phyloP scores from a whole-genome alignment of 2,329 filamentous ascomycete genomes.

The Pestalotiopsis sp. region DNA sequence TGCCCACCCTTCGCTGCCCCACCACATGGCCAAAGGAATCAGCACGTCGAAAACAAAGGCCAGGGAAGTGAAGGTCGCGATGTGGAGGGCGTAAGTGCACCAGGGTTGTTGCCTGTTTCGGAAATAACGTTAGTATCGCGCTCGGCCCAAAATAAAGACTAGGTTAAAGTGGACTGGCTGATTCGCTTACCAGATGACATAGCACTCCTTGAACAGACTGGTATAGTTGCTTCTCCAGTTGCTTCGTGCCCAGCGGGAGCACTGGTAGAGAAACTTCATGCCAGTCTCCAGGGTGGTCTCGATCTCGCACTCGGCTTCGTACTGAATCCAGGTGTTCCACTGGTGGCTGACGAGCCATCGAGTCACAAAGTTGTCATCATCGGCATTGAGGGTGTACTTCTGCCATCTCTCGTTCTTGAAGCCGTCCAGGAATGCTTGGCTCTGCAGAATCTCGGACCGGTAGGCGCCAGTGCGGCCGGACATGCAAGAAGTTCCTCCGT shows the following conservation, averaged over 20 bases:
- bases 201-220: slow-evolving; percentile 80
- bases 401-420: slow-evolving; percentile 93
- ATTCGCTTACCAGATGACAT: slow-evolving; percentile 81
- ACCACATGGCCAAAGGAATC: slow-evolving; percentile 70
- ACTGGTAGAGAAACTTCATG: slow-evolving; percentile 88
- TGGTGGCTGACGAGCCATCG: slow-evolving; percentile 91
- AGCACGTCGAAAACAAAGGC: slow-evolving; percentile 79
- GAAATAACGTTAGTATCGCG: not conserved
- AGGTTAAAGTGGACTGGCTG: slow-evolving; percentile 30
- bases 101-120: slow-evolving; percentile 70
- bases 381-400: slow-evolving; percentile 87
- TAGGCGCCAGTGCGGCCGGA: slow-evolving; percentile 94
- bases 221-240: slow-evolving; percentile 98
- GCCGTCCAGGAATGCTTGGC: slow-evolving; percentile 81
- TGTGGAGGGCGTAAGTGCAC: slow-evolving; percentile 90
- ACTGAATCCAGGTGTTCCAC: slow-evolving; percentile 96
- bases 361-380: slow-evolving; percentile 98
- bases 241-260: slow-evolving; percentile 91
- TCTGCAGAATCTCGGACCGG: slow-evolving; percentile 83
- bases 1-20: slow-evolving; percentile 67
- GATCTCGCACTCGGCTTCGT: slow-evolving; percentile 87
- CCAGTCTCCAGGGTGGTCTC: slow-evolving; percentile 92
- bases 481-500: slow-evolving; percentile 95
- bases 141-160: not conserved
- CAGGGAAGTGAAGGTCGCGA: slow-evolving; percentile 90